Evolutionary conservation across 305 asterid genomes (phyloP), one percentile per base, ranked within the genome.

Genomic region (Solanum hybrid): DNA sequence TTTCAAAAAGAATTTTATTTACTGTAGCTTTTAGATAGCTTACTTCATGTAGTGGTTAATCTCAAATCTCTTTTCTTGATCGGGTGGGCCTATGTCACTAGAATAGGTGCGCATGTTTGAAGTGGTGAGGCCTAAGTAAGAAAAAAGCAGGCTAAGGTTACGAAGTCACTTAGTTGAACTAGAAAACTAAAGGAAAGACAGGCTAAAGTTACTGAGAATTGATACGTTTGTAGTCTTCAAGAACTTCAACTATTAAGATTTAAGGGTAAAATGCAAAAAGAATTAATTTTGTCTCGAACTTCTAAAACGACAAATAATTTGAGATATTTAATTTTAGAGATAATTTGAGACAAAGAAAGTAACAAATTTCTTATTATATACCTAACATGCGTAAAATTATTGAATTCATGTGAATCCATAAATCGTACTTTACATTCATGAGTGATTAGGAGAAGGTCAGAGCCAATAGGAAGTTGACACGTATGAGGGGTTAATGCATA

Each of bases 381-480:
- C 15, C 6, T 70, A 26, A 24, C 7, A 70, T 24, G 14, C 0
- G 2, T 11, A 70, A 70, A 70, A 70, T 4, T 70, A 70, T 4
- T 70, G 20, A 72, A 2, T 72, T 72, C 9, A 4, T 13, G 2
- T 4, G 33, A 26, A 72, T 72, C 33, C 14, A 29, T 12, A 2
- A 26, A 13, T 72, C 4, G 9, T 15, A 51, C 5, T 3, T 61
- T 3, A 75, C n/a, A 29, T 29, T 75, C n/a, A 75, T 8, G 1
- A 31, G 81, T 32, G 81, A 77, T 15, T 31, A 77, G 39, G 5
- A 76, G 13, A 41, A 79, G 57, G 57, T 32, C 26, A 36, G 0
- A 45, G 70, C 90, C 91, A 88, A 90, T 85, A 78, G 15, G 81
- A 41, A 88, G 57, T 61, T 10, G 87, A 39, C 29, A 91, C 61